Conservation (phyloP, 164 flowering plant genomes). For the Piper longum region DNA sequence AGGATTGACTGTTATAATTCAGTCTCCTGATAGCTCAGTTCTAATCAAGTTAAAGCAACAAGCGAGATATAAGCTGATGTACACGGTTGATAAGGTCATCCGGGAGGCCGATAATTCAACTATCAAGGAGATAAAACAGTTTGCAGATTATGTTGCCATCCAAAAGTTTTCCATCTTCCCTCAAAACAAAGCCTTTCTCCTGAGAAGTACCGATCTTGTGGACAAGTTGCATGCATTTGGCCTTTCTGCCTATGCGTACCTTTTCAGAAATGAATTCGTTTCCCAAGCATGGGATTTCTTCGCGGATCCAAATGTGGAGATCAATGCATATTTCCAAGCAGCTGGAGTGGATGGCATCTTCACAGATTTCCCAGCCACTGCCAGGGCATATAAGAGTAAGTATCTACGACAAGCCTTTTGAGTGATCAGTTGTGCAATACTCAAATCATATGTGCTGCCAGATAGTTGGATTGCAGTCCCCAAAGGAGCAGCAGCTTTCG, state of each 20-base stretch:
- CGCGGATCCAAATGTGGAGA: conserved; percentile 66
- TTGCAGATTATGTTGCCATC: conserved; percentile 57
- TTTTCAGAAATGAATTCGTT: conserved; percentile 65
- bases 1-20: conserved; percentile 43
- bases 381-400: conserved; percentile 72
- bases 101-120: conserved; percentile 34
- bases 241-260: conserved; percentile 45
- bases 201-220: conserved; percentile 31
- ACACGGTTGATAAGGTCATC: conserved; percentile 44
- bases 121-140: conserved; percentile 45
- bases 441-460: too few species aligned
- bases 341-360: conserved; percentile 51
- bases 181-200: conserved; percentile 16
- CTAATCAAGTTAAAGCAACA: conserved; percentile 32
- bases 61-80: conserved; percentile 44
- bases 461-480: too few species aligned
- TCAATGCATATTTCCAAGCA: conserved; percentile 37
- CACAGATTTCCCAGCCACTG: conserved; percentile 81
- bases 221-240: conserved; percentile 32
- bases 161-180: conserved; percentile 43
- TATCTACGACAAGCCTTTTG: not conserved
- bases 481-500: too few species aligned
- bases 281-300: conserved; percentile 87
- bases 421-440: too few species aligned
- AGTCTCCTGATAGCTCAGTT: conserved; percentile 61